These are phyloP conservation scores for Comarum palustre DNA, from an alignment of 306 rosid genomes.

Conservation along the genomic window DNA sequence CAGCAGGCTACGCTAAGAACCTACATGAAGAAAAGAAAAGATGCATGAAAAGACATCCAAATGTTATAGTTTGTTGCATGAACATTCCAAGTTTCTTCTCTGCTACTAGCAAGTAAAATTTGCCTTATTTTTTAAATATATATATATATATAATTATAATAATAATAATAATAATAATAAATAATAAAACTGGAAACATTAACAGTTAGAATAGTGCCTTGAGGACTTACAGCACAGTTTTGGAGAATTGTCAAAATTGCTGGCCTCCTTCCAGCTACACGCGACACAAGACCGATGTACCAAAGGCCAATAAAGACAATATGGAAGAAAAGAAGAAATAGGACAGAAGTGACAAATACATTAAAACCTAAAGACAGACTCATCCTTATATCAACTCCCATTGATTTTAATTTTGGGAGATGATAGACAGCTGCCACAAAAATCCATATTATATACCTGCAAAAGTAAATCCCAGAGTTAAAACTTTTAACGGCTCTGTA, in stretches of 20 bases:
- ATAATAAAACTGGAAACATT: not conserved
- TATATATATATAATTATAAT: too few relatives aligned
- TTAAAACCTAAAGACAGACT: conserved; percentile 80
- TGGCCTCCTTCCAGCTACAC: conserved; percentile 93
- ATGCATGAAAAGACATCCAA: conserved; percentile 29
- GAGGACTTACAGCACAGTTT: conserved; percentile 78
- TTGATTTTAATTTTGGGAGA: conserved; percentile 93
- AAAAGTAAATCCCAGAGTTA: conserved; percentile 29
- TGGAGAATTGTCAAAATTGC: conserved; percentile 79
- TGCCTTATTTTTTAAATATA: too few relatives aligned
- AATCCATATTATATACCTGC: conserved; percentile 92
- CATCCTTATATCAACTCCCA: conserved; percentile 98
- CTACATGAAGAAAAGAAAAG: conserved; percentile 38
- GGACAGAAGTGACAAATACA: conserved; percentile 76
- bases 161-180: too few relatives aligned
- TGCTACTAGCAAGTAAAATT: not conserved
- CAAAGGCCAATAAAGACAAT: conserved; percentile 82
- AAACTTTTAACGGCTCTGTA: conserved; percentile 9
- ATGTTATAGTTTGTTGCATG: not conserved
- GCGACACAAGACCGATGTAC: conserved; percentile 95
- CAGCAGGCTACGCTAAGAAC: conserved; percentile 98
- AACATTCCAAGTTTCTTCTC: conserved; percentile 7
- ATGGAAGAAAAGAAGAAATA: conserved; percentile 85
- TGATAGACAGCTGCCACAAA: conserved; percentile 96
- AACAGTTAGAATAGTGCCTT: conserved; percentile 14